Percentiles rank a stretch among this genome's conserved stretches.
phyloP scores from a whole-genome alignment of 1,284 basidiomycete species.

The Rhodotorula sp. region DNA sequence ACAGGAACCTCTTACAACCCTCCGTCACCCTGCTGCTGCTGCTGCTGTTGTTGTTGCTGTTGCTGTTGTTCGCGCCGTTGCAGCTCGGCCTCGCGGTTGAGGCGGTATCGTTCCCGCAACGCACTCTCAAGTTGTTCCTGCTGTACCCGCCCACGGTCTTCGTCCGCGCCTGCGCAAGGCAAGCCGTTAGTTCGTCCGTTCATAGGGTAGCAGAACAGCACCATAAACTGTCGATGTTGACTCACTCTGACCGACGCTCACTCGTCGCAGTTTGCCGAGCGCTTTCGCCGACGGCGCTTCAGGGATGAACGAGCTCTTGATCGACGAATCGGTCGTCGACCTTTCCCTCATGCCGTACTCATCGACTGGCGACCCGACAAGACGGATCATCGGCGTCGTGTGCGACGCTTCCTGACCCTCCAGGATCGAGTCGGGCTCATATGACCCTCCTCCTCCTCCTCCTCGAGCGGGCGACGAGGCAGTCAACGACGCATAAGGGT shows the following conservation, averaged over 20 bases:
- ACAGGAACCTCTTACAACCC: not conserved
- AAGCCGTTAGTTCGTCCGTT: too few relatives aligned
- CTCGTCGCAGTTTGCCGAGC: constrained; percentile 42
- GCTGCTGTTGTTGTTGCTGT: too few relatives aligned
- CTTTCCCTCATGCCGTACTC: not conserved
- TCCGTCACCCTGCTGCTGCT: not conserved
- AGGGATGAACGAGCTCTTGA: constrained; percentile 17
- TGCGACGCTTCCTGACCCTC: not conserved
- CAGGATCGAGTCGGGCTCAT: not conserved
- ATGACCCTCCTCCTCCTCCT: not conserved
- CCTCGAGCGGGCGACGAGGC: not conserved
- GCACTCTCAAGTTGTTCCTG: constrained; percentile 33
- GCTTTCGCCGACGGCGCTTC: constrained; percentile 40
- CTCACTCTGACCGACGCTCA: constrained; percentile 27
- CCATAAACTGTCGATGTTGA: too few relatives aligned
- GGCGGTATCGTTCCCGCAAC: constrained; percentile 35
- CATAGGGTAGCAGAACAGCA: too few relatives aligned
- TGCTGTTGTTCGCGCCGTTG: constrained; percentile 8
- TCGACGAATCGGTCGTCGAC: constrained; percentile 3
- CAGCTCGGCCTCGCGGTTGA: constrained; percentile 26
- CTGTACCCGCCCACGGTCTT: constrained; percentile 19
- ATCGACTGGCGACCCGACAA: not conserved
- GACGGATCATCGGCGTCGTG: not conserved
- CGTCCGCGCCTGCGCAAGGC: constrained; percentile 4
- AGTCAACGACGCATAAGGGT: constrained; percentile 24